Evolutionary conservation across 2,329 filamentous ascomycete species (phyloP), one percentile per base, ranked within the genome.

Genomic region (Stylonectria norvegica): DNA sequence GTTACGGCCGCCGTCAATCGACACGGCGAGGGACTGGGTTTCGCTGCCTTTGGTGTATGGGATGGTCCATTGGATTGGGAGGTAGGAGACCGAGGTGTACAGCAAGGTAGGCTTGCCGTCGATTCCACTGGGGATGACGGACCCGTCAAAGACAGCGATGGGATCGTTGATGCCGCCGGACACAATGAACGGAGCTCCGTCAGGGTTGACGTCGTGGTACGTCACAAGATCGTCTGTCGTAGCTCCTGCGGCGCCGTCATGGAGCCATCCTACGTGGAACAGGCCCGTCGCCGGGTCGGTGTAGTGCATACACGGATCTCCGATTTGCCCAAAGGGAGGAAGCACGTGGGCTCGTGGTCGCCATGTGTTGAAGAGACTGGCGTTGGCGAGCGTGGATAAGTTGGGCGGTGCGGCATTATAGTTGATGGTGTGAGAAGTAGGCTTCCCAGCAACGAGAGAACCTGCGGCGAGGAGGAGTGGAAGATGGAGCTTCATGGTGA

Each of bases 41-140:
- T 74, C 71, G 25, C 66, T 66, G 6, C 67, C 68, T 8, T 66
- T 62, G n/a, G 62, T 68, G 43, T 73, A 71, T 18, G 59, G 56
- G 25, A 71, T 61, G 7, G 65, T 70, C 68, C 68, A 72, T 27
- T 69, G 63, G 10, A 72, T 71, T 0, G 69, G 69, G 6, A 71
- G 49, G 43, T 62, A 68, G 14, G 62, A 63, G 10, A 72, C 67
- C 2, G 65, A 67, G 3, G 69, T 70, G 43, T 72, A 72, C 3
- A 72, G 53, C 8, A 71, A 53, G 0, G 68, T 72, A 3, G 68
- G 67, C 5, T 59, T 63, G 12, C 66, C 68, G 16, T 67, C 63
- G 45, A 71, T 66, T 8, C 67, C 68, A 4, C 41, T 52, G 8
- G 69, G 67, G 32, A 71, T 69, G 12, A 71, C 65, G 12, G 62